Evolutionary conservation across 2,329 filamentous ascomycete species (phyloP).

Genomic region (Diaporthe nobilis): DNA sequence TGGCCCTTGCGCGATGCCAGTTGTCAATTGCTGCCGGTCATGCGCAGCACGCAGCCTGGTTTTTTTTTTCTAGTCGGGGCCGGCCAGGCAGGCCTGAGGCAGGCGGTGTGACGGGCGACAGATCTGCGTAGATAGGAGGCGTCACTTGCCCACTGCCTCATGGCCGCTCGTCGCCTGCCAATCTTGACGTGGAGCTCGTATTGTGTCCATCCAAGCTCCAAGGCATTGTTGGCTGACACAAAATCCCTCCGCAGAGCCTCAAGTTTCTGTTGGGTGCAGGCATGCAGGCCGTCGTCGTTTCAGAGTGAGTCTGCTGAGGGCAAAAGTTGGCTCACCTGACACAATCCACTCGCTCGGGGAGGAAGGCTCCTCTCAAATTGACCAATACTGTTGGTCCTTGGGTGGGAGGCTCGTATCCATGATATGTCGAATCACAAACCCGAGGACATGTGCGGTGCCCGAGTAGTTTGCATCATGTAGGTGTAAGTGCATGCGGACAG

Average conservation of each 20-base stretch:
- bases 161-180: slow-evolving; percentile 5
- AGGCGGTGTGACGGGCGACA: not conserved
- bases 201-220: not conserved
- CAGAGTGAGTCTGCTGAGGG: slow-evolving; percentile 24
- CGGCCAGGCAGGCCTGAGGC: not conserved
- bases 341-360: not conserved
- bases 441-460: too few species aligned
- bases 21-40: not conserved
- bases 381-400: not conserved
- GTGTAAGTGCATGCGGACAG: not conserved
- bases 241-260: slow-evolving; percentile 15
- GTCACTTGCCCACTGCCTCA: not conserved
- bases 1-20: not conserved
- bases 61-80: not conserved
- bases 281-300: slow-evolving; percentile 10
- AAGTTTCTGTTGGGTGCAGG: not conserved
- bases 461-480: not conserved
- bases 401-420: not conserved
- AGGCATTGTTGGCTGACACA: not conserved
- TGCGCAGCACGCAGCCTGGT: slow-evolving; percentile 6
- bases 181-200: slow-evolving; percentile 7
- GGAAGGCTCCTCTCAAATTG: not conserved
- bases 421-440: not conserved
- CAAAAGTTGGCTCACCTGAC: slow-evolving; percentile 17
- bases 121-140: slow-evolving; percentile 1